Base-by-base conservation (phyloP, 2,329 filamentous ascomycete species). In the Colletotrichum melonis region DNA sequence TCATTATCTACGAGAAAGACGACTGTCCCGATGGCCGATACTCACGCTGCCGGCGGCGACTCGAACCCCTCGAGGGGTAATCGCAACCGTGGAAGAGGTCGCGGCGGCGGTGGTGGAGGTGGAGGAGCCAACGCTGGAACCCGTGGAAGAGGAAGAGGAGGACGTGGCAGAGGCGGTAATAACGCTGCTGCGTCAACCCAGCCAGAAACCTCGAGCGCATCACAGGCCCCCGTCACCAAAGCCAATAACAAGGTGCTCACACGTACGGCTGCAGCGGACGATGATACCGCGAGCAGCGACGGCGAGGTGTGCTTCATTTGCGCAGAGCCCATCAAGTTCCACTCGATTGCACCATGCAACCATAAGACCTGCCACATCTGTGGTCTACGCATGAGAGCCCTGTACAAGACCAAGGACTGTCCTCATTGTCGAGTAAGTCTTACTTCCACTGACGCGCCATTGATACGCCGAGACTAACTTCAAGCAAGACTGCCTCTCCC, bases 291-390 rank as follows among this genome's bases (percentile, higher is more conserved):
- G 60, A 89, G 89, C 32, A 89, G 88, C 28, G 86, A 86, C 35
- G 93, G 95, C 30, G 95, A 98, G 75, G 90, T 98, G 74, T 99
- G 97, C 89, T 98, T 98, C 84, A 99, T 99, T 80, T 99, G 97
- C 84, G 96, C 97, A 69, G 98, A 95, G 76, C 91, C 92, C 2
- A 92, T 99, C 60, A 91, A 93, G 62, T 95, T 98, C 85, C 92
- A 94, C 78, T 93, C 95, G 11, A 91, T 99, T 76, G 92, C 95
- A 38, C 96, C 97, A 24, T 99, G 97, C 84, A 98, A 98, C 82
- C 97, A 99, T 84, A 90, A 94, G 70, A 98, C 96, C 62, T 99
- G 97, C 81, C 97, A 99, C 84, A 98, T 98, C 76, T 99, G 97
- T 82, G 93, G 95, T 11, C 85, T 99, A 77, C 91, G 97, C 73